Percentiles rank a stretch among this genome's conserved stretches.
Evolutionary conservation across 768 basidiomycete species (phyloP).

Genomic region (Amanita phalloides): DNA sequence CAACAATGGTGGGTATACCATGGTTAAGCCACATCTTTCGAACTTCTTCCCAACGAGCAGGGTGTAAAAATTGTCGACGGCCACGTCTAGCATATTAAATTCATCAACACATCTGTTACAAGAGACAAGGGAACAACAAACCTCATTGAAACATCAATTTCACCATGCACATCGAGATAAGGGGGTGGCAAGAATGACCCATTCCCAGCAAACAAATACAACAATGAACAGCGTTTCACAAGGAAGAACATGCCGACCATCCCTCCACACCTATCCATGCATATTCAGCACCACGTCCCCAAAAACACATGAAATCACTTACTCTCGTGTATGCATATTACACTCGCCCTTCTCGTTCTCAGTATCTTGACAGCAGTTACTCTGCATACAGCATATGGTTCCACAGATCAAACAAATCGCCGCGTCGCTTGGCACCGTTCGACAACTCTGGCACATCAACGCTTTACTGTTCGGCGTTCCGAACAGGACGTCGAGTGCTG

Average conservation of each 20-base stretch:
- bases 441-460: slow-evolving; percentile 67
- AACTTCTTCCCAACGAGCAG: slow-evolving; percentile 82
- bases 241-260: slow-evolving; percentile 84
- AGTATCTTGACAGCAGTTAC: slow-evolving; percentile 78
- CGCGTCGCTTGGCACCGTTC: slow-evolving; percentile 70
- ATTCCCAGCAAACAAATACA: slow-evolving; percentile 81
- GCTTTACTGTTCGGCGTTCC: slow-evolving; percentile 54
- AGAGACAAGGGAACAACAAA: slow-evolving; percentile 21
- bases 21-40: slow-evolving; percentile 87
- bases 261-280: slow-evolving; percentile 67
- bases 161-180: slow-evolving; percentile 91
- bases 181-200: slow-evolving; percentile 87
- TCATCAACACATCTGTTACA: neutral
- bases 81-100: slow-evolving; percentile 47
- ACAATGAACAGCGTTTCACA: slow-evolving; percentile 81
- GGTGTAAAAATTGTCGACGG: slow-evolving; percentile 79
- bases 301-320: slow-evolving; percentile 22
- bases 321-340: slow-evolving; percentile 94
- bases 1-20: slow-evolving; percentile 81
- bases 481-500: slow-evolving; percentile 77
- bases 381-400: slow-evolving; percentile 77
- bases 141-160: slow-evolving; percentile 90
- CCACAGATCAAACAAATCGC: slow-evolving; percentile 93
- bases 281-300: neutral
- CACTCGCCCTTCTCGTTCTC: slow-evolving; percentile 78